These are phyloP conservation scores for Aegilops speltoides DNA, from an alignment of 176 grass and related monocot genomes.

Conservation along the genomic window DNA sequence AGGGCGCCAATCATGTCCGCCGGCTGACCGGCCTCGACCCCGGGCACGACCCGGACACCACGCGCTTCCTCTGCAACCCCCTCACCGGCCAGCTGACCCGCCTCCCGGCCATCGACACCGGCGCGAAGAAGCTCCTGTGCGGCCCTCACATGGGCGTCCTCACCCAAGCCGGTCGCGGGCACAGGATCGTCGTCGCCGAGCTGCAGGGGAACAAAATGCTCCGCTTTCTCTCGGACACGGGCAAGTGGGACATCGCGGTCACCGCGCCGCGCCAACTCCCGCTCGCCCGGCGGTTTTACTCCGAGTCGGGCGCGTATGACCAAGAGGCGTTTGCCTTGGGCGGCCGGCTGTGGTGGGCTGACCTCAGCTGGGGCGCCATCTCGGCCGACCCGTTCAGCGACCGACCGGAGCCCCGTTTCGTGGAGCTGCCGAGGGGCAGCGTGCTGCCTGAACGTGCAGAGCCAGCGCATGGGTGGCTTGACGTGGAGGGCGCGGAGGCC, in stretches of 20 bases:
- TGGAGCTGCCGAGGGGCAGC: not conserved
- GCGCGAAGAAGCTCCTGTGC: not conserved
- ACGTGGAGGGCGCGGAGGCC: not conserved
- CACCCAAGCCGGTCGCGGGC: not conserved
- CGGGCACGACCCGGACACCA: not conserved
- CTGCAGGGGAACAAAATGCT: not conserved
- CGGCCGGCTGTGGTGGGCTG: not conserved
- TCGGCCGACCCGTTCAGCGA: constrained; percentile 1
- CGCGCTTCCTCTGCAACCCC: not conserved
- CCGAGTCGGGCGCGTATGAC: not conserved
- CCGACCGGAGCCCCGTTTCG: not conserved
- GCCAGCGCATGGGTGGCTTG: not conserved
- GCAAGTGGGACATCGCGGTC: not conserved
- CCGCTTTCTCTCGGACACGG: not conserved
- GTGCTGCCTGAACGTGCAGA: not conserved
- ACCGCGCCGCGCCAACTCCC: not conserved
- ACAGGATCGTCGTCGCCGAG: not conserved
- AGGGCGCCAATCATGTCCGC: not conserved
- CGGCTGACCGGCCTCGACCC: not conserved
- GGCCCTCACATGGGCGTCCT: constrained; percentile 6
- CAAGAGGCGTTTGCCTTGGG: not conserved
- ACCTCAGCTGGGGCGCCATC: not conserved
- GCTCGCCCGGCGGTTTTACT: not conserved
- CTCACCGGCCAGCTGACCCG: not conserved
- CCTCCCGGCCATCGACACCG: not conserved